phyloP scores from a whole-genome alignment of 192 early-diverging fungal genomes.

The Entomortierella parvispora region DNA sequence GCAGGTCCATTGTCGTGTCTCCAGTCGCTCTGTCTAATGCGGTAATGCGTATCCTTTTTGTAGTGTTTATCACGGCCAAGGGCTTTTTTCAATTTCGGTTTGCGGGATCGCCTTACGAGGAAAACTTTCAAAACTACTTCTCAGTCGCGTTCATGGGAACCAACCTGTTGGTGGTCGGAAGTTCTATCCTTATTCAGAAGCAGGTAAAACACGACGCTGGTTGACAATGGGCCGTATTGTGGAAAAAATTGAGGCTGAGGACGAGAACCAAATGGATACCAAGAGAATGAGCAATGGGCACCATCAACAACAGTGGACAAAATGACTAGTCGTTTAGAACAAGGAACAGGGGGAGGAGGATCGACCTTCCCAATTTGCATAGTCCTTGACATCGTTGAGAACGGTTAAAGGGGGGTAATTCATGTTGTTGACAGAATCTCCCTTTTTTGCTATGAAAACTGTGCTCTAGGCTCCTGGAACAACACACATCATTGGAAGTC shows the following conservation, averaged over 20 bases:
- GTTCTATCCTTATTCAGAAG: slow-evolving; percentile 63
- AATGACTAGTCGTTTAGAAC: too few species aligned
- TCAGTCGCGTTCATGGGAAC: slow-evolving; percentile 69
- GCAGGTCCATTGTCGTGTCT: not conserved
- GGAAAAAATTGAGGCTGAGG: not conserved
- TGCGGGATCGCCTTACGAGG: slow-evolving; percentile 63
- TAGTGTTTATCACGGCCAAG: slow-evolving; percentile 81
- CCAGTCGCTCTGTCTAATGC: not conserved
- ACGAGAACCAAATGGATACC: not conserved
- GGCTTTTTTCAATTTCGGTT: slow-evolving; percentile 77
- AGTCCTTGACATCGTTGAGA: not conserved
- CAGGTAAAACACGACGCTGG: slow-evolving; percentile 44
- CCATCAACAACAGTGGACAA: too few species aligned
- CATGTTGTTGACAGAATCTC: not conserved
- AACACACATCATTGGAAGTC: slow-evolving; percentile 53
- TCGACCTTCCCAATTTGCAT: too few species aligned
- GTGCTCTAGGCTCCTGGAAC: slow-evolving; percentile 37
- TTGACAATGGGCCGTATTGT: slow-evolving; percentile 1
- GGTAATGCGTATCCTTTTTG: not conserved
- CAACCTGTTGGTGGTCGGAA: slow-evolving; percentile 64
- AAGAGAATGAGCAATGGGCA: too few species aligned
- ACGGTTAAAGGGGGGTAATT: not conserved
- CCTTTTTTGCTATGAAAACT: too few species aligned
- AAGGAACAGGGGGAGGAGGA: too few species aligned
- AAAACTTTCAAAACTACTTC: slow-evolving; percentile 85